These are phyloP conservation scores for Candida sanyaensis DNA, from an alignment of 1,139 yeast genomes.

Conservation along the genomic window DNA sequence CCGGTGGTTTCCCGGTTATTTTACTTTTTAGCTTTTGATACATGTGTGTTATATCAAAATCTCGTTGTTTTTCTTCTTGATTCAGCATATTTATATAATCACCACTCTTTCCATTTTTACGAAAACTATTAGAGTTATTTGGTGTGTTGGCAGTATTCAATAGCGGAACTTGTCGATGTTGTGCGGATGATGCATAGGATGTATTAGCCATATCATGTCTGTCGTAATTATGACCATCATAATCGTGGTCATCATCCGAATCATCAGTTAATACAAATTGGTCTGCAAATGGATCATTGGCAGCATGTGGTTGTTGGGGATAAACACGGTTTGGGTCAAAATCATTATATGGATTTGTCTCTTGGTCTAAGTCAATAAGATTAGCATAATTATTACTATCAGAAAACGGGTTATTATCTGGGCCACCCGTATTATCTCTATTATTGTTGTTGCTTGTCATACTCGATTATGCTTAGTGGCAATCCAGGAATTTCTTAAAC, in stretches of 20 bases:
- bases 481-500: not conserved
- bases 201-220: conserved; percentile 3
- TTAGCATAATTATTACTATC: conserved; percentile 20
- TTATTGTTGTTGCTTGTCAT: not conserved
- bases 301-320: conserved; percentile 9
- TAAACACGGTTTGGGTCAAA: conserved; percentile 14
- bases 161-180: conserved; percentile 25
- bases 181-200: conserved; percentile 7
- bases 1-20: conserved; percentile 9
- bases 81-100: conserved; percentile 27
- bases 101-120: conserved; percentile 3
- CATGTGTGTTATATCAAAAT: conserved; percentile 60
- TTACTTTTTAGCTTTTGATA: conserved; percentile 24
- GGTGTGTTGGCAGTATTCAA: conserved; percentile 21
- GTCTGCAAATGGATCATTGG: conserved; percentile 22
- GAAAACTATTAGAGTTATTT: conserved; percentile 1
- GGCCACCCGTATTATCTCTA: not conserved
- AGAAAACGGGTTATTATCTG: conserved; percentile 22
- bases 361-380: conserved; percentile 35
- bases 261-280: conserved; percentile 37
- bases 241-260: conserved; percentile 20
- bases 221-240: conserved; percentile 6
- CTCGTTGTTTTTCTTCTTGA: conserved; percentile 20
- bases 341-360: conserved; percentile 17
- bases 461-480: not conserved